phyloP scores from a whole-genome alignment of 2,329 filamentous ascomycete species.

The Penicillium corylophilum region DNA sequence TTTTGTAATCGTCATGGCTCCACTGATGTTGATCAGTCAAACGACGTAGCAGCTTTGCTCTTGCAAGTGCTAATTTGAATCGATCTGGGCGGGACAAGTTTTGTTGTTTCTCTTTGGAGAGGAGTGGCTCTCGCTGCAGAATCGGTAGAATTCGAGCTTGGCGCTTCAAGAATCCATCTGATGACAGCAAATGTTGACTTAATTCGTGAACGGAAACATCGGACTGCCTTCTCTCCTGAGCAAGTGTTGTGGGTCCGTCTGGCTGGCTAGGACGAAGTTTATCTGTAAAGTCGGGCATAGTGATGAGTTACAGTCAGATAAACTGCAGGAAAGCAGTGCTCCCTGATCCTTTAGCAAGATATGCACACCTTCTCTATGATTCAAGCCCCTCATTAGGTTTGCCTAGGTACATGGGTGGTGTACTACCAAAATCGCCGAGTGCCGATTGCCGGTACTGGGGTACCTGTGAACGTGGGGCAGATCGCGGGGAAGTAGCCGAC shows the following conservation, averaged over 20 bases:
- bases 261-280: slow-evolving; percentile 48
- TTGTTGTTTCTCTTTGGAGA: slow-evolving; percentile 51
- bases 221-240: slow-evolving; percentile 47
- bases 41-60: slow-evolving; percentile 52
- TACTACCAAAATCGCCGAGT: slow-evolving; percentile 15
- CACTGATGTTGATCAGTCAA: slow-evolving; percentile 48
- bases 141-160: slow-evolving; percentile 49
- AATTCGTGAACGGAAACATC: slow-evolving; percentile 46
- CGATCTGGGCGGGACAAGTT: slow-evolving; percentile 54
- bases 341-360: not conserved
- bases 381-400: not conserved
- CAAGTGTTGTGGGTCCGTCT: slow-evolving; percentile 48
- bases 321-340: not conserved
- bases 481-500: slow-evolving; percentile 20
- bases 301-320: not conserved
- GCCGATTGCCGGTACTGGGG: slow-evolving; percentile 15
- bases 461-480: slow-evolving; percentile 8
- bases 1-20: slow-evolving; percentile 51
- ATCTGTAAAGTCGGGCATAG: slow-evolving; percentile 52
- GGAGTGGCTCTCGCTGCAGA: slow-evolving; percentile 49
- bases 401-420: not conserved
- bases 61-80: slow-evolving; percentile 53
- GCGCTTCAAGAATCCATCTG: slow-evolving; percentile 50
- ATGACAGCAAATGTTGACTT: slow-evolving; percentile 47
- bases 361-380: not conserved